Conservation (phyloP, 2,329 filamentous ascomycete species). For the Conoideocrella luteorostrata region DNA sequence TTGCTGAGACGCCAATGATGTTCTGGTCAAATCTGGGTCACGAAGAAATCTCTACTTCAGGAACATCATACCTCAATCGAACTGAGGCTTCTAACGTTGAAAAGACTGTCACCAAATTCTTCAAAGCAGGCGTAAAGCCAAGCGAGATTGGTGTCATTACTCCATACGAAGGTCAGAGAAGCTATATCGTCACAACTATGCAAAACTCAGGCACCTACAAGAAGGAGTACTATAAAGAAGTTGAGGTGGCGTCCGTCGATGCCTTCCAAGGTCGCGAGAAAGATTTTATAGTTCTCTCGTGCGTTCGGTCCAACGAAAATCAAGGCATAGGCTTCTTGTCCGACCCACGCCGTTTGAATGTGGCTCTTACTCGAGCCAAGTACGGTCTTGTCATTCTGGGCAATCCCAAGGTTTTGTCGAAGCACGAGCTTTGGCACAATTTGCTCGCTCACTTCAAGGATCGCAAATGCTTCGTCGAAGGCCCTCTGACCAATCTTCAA, state of each 20-base stretch:
- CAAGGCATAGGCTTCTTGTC: constrained; percentile 98
- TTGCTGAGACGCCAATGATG: constrained; percentile 95
- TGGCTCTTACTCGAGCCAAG: constrained; percentile 92
- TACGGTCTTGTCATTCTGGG: constrained; percentile 94
- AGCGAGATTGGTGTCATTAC: constrained; percentile 95
- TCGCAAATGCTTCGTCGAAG: constrained; percentile 90
- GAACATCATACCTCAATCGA: constrained; percentile 95
- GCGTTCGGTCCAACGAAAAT: constrained; percentile 96
- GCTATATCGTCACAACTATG: constrained; percentile 99
- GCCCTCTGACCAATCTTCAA: constrained; percentile 91
- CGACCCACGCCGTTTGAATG: constrained; percentile 93
- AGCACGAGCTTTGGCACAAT: constrained; percentile 97
- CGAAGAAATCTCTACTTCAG: constrained; percentile 95
- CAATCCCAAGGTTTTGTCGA: constrained; percentile 94
- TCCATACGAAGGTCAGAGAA: constrained; percentile 95
- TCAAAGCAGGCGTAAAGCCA: constrained; percentile 96
- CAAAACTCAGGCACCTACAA: constrained; percentile 95
- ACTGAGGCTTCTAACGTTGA: constrained; percentile 97
- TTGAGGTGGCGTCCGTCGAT: constrained; percentile 96
- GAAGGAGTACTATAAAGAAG: constrained; percentile 97
- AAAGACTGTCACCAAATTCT: constrained; percentile 97
- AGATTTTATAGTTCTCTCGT: constrained; percentile 96
- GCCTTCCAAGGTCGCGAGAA: constrained; percentile 99
- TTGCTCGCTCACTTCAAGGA: constrained; percentile 96
- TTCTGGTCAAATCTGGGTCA: constrained; percentile 99